Conservation (phyloP, 768 basidiomycete species). For the Boletus sp. region DNA sequence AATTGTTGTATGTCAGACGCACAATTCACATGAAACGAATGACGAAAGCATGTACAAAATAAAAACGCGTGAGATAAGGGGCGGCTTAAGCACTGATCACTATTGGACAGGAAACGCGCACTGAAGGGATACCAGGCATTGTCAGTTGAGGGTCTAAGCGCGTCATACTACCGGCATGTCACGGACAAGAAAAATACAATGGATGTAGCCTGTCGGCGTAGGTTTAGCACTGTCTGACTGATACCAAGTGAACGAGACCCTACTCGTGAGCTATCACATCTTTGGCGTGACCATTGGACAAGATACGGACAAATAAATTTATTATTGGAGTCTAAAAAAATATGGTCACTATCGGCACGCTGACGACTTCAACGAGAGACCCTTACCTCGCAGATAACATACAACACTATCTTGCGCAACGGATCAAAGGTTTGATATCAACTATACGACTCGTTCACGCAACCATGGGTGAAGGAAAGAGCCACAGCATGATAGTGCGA, state of each 20-base stretch:
- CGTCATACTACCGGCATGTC: neutral
- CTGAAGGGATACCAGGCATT: neutral
- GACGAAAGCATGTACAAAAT: neutral
- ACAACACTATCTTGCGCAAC: constrained; percentile 29
- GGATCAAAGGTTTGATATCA: constrained; percentile 1
- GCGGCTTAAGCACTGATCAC: neutral
- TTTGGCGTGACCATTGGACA: neutral
- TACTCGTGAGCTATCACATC: constrained; percentile 2
- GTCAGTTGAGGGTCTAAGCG: neutral
- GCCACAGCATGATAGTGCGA: neutral
- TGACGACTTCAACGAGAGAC: neutral
- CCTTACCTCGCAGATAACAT: constrained; percentile 18
- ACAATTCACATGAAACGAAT: neutral
- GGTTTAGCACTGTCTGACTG: neutral
- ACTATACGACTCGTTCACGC: constrained; percentile 10
- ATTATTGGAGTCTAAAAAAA: constrained; percentile 12
- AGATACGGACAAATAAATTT: constrained; percentile 4
- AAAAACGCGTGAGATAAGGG: neutral
- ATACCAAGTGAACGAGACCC: neutral
- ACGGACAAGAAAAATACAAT: neutral
- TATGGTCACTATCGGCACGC: neutral
- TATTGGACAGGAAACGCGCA: too few species aligned
- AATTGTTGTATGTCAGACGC: neutral
- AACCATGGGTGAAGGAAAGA: neutral
- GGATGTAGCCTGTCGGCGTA: neutral